phyloP scores from a whole-genome alignment of 768 basidiomycete species.

The Mycena capillaripes region DNA sequence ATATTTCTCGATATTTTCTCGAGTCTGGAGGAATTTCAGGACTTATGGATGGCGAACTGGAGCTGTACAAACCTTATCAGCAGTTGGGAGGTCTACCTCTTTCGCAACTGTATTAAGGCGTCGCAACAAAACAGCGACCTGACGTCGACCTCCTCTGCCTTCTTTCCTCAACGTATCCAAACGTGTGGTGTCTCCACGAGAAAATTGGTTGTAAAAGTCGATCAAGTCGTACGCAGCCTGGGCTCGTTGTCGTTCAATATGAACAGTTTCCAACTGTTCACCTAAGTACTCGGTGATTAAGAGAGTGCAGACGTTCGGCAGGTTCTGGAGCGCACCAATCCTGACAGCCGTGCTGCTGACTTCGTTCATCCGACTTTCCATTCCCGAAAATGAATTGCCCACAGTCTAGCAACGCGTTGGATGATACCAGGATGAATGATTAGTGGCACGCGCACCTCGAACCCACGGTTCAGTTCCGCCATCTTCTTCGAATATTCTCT shows the following conservation, averaged over 20 bases:
- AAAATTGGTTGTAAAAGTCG: constrained; percentile 94
- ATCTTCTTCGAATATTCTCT: constrained; percentile 96
- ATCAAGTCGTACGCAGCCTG: constrained; percentile 96
- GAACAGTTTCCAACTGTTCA: constrained; percentile 95
- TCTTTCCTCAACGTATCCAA: constrained; percentile 87
- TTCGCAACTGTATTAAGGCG: constrained; percentile 90
- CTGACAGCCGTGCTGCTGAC: constrained; percentile 95
- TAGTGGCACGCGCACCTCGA: constrained; percentile 75
- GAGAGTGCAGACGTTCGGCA: constrained; percentile 17
- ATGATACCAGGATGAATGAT: constrained; percentile 7
- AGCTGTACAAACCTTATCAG: constrained; percentile 73
- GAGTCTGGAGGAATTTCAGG: constrained; percentile 65
- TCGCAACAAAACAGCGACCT: constrained; percentile 90
- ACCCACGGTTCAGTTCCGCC: constrained; percentile 92
- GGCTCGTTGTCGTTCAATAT: constrained; percentile 91
- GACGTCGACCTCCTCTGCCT: constrained; percentile 88
- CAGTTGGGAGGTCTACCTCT: constrained; percentile 90
- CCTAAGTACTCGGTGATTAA: constrained; percentile 59
- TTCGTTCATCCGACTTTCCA: constrained; percentile 93
- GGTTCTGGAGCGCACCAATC: constrained; percentile 72
- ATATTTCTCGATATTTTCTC: constrained; percentile 94
- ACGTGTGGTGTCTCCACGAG: constrained; percentile 81
- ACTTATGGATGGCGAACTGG: not conserved
- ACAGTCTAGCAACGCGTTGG: constrained; percentile 71
- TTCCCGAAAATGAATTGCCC: constrained; percentile 86